Evolutionary conservation across 495 filamentous ascomycete species (phyloP), one percentile per base, ranked within the genome.

Genomic region (Pseudotulostoma volvatum): DNA sequence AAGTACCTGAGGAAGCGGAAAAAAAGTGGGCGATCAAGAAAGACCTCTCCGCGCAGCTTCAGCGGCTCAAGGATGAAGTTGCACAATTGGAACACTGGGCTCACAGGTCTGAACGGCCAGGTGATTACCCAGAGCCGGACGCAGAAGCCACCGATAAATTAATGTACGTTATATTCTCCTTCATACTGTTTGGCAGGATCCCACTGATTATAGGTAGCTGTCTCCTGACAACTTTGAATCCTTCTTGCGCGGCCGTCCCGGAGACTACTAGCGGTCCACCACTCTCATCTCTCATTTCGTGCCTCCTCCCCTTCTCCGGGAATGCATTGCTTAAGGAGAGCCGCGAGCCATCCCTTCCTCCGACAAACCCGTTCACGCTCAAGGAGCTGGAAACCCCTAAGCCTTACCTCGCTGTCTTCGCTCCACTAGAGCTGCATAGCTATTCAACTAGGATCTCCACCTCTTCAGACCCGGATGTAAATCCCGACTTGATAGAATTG

Each of bases 281-380:
- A 18, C 48, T 63, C 8, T 68, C 64, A 23, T 61, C 55, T 8
- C 40, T 65, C 3, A 52, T 65, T 15, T 61, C 56, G 2, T 50
- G 56, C 18, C 33, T 66, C 21, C 58, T 66, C 11, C 63, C 62
- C 28, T 65, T 65, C 38, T 53, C 58, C 20, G 43, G 50, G 3
- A 64, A 52, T 35, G 44, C 48, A 1, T 48, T 52, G 33, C 49
- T 42, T 13, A 50, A 45, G 3, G 21, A 31, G 8, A 34, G 41
- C 7, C 50, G 33, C n/a, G 37, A 50, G 43, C 19, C 42, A 23
- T 52, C 47, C 18, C 45, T 57, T 11, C 35, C 51, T 34, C 53
- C 56, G 7, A 50, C 44, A 28, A 61, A 64, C 15, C 53, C 61
- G 9, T 61, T 64, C 25, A 54, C 57, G 3, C 46, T 64, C 34